Evolutionary conservation across 352 stramenopile genomes (phyloP), one percentile per base, ranked within the genome.

Genomic region (Discostella stelligera): DNA sequence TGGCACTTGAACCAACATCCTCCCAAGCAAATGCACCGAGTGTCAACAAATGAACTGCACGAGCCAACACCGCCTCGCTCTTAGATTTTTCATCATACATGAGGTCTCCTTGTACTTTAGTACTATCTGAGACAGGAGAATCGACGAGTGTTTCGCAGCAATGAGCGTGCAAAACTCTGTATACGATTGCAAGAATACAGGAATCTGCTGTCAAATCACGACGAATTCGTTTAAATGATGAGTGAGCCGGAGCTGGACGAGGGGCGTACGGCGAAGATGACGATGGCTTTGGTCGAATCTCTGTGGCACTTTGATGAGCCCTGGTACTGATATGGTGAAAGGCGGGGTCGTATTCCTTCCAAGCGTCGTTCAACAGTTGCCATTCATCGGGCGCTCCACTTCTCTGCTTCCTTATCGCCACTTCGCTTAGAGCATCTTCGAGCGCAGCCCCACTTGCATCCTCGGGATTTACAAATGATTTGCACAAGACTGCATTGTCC

Each of bases 321-420:
- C 74, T 76, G 14, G 81, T 65, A 27, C 71, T 84, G 16, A 94
- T 87, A 59, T 93, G 89, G 49, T 81, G 89, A 71, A 94, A 95
- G 0, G 78, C 76, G 14, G 91, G 89, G 72, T 95, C 91, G 69
- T 94, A 95, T 44, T 84, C 74, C 23, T 85, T 64, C 91, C 91
- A 95, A 23, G 67, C 76, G 53, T 70, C 65, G 48, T 69, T 67
- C 50, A 80, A 67, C 30, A 95, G 66, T 55, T 85, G 71, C 83
- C 85, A 94, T 48, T 89, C 86, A 65, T 44, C 37, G n/a, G 89
- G 79, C 58, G 75, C 79, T 48, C 73, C 80, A 55, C 74, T 60
- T 61, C 71, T 80, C n/a, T 62, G 69, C 64, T 89, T 90, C 44
- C 81, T 63, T 39, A 77, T 70, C 9, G 88, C 88, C 30, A 95